A percentile compares a stretch with the other conserved stretches of the same genome.
These are phyloP conservation scores for Forsythia viridissima DNA, from an alignment of 257 asterid genomes.

Conservation along the genomic window DNA sequence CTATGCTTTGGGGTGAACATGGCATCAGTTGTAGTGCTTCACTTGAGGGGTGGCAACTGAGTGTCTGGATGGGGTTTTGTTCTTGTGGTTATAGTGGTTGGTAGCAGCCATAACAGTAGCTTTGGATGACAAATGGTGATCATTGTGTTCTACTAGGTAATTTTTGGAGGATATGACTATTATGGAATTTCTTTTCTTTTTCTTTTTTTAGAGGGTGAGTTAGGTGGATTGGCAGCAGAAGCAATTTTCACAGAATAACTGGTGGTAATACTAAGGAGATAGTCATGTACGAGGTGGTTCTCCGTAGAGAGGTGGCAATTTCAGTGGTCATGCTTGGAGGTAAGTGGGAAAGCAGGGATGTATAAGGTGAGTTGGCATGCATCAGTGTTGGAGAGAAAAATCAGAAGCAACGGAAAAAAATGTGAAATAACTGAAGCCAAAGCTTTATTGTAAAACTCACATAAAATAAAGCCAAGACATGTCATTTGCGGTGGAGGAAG, in stretches of 20 bases:
- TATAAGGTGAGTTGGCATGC: not conserved
- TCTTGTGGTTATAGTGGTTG: not conserved
- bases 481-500: not conserved
- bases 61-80: not conserved
- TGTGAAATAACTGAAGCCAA: conserved; percentile 1
- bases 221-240: not conserved
- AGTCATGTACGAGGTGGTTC: not conserved
- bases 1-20: not conserved
- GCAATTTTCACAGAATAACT: not conserved
- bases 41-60: not conserved
- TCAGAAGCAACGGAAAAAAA: not conserved
- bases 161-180: not conserved
- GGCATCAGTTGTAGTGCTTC: not conserved
- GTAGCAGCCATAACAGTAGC: not conserved
- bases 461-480: not conserved
- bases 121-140: not conserved
- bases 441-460: not conserved
- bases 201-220: not conserved
- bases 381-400: not conserved
- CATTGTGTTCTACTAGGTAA: not conserved
- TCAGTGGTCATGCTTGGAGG: not conserved
- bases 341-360: not conserved
- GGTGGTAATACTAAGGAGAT: not conserved
- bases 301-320: not conserved
- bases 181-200: not conserved